Evolutionary conservation across 345 rosid genomes (phyloP), one percentile per base, ranked within the genome.

Genomic region (Gossypium bickii): DNA sequence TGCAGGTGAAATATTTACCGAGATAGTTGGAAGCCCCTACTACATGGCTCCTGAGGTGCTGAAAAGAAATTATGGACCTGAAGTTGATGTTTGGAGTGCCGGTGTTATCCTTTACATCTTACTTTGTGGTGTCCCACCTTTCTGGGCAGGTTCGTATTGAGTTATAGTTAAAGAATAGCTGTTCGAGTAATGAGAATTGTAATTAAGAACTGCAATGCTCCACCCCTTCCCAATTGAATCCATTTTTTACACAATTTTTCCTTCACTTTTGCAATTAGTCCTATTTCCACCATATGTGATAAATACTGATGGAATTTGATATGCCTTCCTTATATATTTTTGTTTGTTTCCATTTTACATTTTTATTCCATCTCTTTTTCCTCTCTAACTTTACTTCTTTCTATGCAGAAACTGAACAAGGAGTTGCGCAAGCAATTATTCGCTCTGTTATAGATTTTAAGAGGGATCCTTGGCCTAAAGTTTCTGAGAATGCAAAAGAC

Each of bases 381-480:
- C 27, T 72, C 48, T 68, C 47, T 10, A 55, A 70, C 9, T 43
- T 67, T 52, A 60, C 34, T 22, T 75, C 20, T 48, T 53, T 71
- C 47, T 63, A 16, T 83, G 78, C 90, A 96, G 99, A 96, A 85
- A 93, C 97, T 55, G 99, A 96, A 76, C 99, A 96, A 82, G 98
- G 99, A 79, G 97, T 96, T 47, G 98, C 98, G 34, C 94, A 87
- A 80, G 98, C 97, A 53, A 93, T 93, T 78, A 87, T 96, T 82
- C 86, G 93, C 74, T 91, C 97, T 29, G 77, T 66, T 25, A 70
- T 96, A 53, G 90, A 93, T 79, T 96, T 96, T 79, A 93, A 87
- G 83, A 91, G 97, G 82, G 99, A 96, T 44, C 99, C 99, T 43
- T 96, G 99, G 99, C 99, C 99, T 53, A 93, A 87, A 85, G 93